A percentile compares a stretch with the other conserved stretches of the same genome.
phyloP scores from a whole-genome alignment of 768 basidiomycete species.

The Agrocybe praecox region DNA sequence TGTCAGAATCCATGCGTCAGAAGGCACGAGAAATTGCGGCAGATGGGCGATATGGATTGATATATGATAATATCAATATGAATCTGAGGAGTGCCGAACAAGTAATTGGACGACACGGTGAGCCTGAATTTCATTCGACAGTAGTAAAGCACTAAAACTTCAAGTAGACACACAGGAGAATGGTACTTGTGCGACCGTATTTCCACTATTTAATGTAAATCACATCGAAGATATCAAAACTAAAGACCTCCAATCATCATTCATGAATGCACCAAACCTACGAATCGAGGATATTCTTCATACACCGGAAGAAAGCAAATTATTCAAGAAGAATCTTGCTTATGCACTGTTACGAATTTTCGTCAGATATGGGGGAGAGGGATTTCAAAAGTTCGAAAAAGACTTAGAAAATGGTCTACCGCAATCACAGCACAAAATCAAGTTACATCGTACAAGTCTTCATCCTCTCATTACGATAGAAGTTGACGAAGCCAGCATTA shows the following conservation, averaged over 20 bases:
- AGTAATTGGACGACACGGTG: slow-evolving; percentile 30
- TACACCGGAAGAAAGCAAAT: slow-evolving; percentile 15
- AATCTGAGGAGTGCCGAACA: slow-evolving; percentile 31
- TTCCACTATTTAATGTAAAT: slow-evolving; percentile 27
- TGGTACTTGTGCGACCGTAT: slow-evolving; percentile 37
- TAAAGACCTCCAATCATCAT: slow-evolving; percentile 15
- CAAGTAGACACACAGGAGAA: slow-evolving; percentile 33
- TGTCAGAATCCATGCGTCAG: slow-evolving; percentile 15
- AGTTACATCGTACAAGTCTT: slow-evolving; percentile 26
- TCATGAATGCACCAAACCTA: slow-evolving; percentile 26
- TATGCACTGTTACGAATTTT: no score
- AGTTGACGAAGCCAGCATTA: slow-evolving; percentile 37
- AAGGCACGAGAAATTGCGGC: slow-evolving; percentile 21
- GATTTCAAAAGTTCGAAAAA: no score
- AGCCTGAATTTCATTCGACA: background rate
- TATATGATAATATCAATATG: slow-evolving; percentile 44
- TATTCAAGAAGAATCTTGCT: slow-evolving; percentile 15
- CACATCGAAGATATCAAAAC: slow-evolving; percentile 26
- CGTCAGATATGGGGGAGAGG: no score
- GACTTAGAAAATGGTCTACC: slow-evolving; percentile 9
- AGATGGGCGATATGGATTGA: slow-evolving; percentile 13
- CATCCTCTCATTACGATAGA: slow-evolving; percentile 34
- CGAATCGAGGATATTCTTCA: slow-evolving; percentile 27
- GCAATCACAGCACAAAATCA: slow-evolving; percentile 22
- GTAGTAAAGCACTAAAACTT: background rate